Evolutionary conservation across 2,329 filamentous ascomycete species (phyloP), one percentile per base, ranked within the genome.

Genomic region (Calonectria henricotiae): DNA sequence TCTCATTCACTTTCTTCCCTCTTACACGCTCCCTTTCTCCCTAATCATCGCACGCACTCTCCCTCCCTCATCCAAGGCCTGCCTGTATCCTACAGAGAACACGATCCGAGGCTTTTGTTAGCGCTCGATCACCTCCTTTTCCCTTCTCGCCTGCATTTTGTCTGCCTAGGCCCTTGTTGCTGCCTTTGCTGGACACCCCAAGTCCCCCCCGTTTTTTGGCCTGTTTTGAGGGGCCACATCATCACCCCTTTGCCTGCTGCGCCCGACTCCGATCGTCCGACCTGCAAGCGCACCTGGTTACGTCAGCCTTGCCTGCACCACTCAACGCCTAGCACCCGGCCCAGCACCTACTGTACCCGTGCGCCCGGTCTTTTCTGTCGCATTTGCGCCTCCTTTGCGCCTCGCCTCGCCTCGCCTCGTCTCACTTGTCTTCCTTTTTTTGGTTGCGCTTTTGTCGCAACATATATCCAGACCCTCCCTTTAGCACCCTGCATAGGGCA

Each of bases 61-160:
- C 73, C 68, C 72, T 67, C 69, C 68, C 68, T 75, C 70, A 72
- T 63, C 72, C 69, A 74, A 67, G 27, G 63, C 67, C 63, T 66
- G 65, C 73, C 70, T 73, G 62, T 71, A 70, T 67, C 62, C 69
- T 73, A 73, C 70, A 73, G 71, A 73, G 69, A 72, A 60, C 74
- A 70, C 76, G 70, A 70, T 69, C 83, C 82, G 83, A 84, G 83
- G 81, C 83, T 84, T 84, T 88, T 71, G 80, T 79, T 88, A 87
- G 86, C 83, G 81, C 83, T 88, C 85, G 85, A 79, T 79, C 74
- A 70, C 67, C 67, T 74, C 62, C 67, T 70, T 69, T 73, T 73
- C 73, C 69, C 64, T 71, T 74, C 71, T 73, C 61, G 65, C 72
- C 68, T 62, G 73, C 58, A 71, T 74, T 62, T 72, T 70, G 55